phyloP scores from a whole-genome alignment of 345 rosid species.

The Ceriops zippeliana region DNA sequence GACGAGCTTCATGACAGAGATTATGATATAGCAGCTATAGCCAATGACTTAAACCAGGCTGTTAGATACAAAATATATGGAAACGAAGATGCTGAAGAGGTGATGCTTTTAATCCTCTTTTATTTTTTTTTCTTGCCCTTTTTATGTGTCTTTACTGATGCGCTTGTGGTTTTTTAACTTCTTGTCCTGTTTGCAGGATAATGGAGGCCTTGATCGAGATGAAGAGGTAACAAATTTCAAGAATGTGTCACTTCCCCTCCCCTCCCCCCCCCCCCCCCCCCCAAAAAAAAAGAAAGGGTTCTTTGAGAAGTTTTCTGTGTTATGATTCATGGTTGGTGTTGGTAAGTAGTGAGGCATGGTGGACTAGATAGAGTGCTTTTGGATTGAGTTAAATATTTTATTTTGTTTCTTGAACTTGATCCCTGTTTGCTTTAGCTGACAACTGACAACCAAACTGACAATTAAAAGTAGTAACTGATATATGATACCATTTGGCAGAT shows the following conservation, averaged over 20 bases:
- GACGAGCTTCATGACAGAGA: slow-evolving; percentile 89
- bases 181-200: slow-evolving; percentile 50
- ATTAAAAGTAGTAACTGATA: too few relatives aligned
- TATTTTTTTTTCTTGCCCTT: neutral
- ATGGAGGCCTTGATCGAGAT: slow-evolving; percentile 67
- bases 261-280: too few relatives aligned
- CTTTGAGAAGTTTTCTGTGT: too few relatives aligned
- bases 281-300: too few relatives aligned
- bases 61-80: slow-evolving; percentile 87
- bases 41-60: slow-evolving; percentile 86
- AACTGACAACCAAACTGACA: too few relatives aligned
- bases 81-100: slow-evolving; percentile 81
- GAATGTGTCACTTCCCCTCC: neutral
- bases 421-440: too few relatives aligned
- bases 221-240: slow-evolving; percentile 50
- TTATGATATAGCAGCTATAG: slow-evolving; percentile 92
- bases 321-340: too few relatives aligned
- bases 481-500: too few relatives aligned
- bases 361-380: neutral
- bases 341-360: neutral
- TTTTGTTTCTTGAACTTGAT: too few relatives aligned
- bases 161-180: neutral
- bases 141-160: neutral
- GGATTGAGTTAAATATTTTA: too few relatives aligned
- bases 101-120: slow-evolving; percentile 10